Percentiles rank a stretch among this genome's conserved stretches.
Evolutionary conservation across 345 rosid genomes (phyloP).

Genomic region (Lumnitzera littorea): DNA sequence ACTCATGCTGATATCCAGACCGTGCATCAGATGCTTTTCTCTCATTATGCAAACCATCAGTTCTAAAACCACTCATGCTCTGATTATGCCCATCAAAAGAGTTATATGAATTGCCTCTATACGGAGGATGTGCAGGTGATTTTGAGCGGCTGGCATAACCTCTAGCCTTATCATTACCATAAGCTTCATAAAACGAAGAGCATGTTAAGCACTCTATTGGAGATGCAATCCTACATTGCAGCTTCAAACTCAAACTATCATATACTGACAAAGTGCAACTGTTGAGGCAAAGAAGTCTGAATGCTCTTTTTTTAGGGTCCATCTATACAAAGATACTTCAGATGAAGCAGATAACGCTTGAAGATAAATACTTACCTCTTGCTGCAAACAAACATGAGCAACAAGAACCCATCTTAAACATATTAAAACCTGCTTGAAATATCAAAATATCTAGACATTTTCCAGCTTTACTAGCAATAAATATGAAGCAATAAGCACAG

Average conservation of each 20-base stretch:
- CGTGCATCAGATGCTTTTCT: constrained; percentile 60
- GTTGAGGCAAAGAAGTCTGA: constrained; percentile 34
- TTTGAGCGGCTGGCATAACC: constrained; percentile 78
- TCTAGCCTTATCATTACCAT: constrained; percentile 93
- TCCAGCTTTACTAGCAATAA: constrained; percentile 25
- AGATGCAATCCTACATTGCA: constrained; percentile 43
- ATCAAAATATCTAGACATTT: constrained; percentile 5
- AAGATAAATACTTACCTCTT: constrained; percentile 92
- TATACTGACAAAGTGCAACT: constrained; percentile 39
- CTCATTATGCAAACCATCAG: constrained; percentile 69
- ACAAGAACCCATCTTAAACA: constrained; percentile 14
- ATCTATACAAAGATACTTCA: constrained; percentile 48
- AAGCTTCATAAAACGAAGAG: constrained; percentile 96
- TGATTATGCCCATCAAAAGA: constrained; percentile 63
- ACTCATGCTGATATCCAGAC: constrained; percentile 59
- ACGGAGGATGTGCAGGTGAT: constrained; percentile 68
- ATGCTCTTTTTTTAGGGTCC: constrained; percentile 43
- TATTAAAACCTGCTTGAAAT: not conserved
- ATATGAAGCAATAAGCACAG: constrained; percentile 50
- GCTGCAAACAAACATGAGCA: constrained; percentile 63
- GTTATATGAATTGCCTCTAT: constrained; percentile 61
- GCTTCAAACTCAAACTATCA: constrained; percentile 39
- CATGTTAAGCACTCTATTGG: constrained; percentile 64
- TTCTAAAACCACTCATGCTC: constrained; percentile 53
- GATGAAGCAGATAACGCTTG: constrained; percentile 56